phyloP scores from a whole-genome alignment of 106 monocot genomes.

The Platanthera guangdongensis region DNA sequence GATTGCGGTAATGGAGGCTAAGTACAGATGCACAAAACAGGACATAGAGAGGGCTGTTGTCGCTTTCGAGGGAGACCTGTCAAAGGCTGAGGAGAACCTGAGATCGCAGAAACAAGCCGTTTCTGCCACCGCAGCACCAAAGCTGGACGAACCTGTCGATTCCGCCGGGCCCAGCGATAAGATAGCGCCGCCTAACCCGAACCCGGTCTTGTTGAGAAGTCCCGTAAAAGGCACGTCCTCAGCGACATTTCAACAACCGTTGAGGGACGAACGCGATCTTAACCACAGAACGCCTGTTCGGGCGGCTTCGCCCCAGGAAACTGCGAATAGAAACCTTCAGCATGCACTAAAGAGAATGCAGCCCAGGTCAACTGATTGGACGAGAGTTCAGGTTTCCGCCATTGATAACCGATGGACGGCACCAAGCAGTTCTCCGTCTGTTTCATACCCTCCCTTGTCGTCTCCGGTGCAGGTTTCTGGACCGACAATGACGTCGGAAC shows the following conservation, averaged over 20 bases:
- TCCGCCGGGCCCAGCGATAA: neutral
- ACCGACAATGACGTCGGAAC: conserved; percentile 16
- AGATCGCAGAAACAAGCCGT: conserved; percentile 51
- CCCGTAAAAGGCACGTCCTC: conserved; percentile 10
- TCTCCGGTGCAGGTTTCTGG: conserved; percentile 27
- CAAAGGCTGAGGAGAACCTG: conserved; percentile 48
- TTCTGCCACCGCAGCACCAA: conserved; percentile 6
- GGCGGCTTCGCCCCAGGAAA: neutral
- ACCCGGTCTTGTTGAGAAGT: neutral
- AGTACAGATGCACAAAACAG: conserved; percentile 72
- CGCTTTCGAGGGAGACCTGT: conserved; percentile 71
- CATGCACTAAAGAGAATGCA: conserved; percentile 2
- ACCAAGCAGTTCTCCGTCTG: neutral
- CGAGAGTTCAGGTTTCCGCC: neutral
- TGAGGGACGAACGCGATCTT: conserved; percentile 50
- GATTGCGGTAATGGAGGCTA: conserved; percentile 47
- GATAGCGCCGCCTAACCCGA: neutral
- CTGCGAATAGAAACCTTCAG: neutral
- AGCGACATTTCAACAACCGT: conserved; percentile 25
- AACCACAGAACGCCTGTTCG: conserved; percentile 1
- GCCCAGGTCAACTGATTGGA: conserved; percentile 6
- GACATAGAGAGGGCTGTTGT: conserved; percentile 82
- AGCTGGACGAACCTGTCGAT: conserved; percentile 21
- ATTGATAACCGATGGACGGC: conserved; percentile 3
- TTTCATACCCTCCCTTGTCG: conserved; percentile 11